Evolutionary conservation across 73 alveolate species (phyloP).

Genomic region (Paramecium caudatum): DNA sequence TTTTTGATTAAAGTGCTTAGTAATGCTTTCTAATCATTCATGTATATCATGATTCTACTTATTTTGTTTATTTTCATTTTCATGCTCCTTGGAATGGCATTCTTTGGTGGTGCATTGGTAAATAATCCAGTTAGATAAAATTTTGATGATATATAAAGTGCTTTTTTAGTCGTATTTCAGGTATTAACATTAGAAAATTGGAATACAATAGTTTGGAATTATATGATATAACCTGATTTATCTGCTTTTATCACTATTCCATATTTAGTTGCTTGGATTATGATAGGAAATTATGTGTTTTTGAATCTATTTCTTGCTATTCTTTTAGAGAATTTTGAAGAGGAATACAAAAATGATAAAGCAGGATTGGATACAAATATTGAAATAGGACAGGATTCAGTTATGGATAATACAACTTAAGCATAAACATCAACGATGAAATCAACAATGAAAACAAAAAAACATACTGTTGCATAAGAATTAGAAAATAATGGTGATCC

Average conservation of each 20-base stretch:
- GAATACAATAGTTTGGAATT: conserved; percentile 80
- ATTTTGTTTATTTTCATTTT: conserved; percentile 85
- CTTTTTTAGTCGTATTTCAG: conserved; percentile 85
- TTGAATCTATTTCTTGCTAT: conserved; percentile 96
- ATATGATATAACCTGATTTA: conserved; percentile 70
- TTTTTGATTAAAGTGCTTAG: conserved; percentile 83
- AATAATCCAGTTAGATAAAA: conserved; percentile 72
- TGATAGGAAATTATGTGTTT: conserved; percentile 95
- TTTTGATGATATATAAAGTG: conserved; percentile 82
- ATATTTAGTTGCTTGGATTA: conserved; percentile 92
- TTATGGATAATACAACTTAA: conserved; percentile 1
- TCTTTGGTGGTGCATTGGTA: conserved; percentile 83
- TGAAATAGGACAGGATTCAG: conserved; percentile 13
- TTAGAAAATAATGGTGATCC: conserved; percentile 8
- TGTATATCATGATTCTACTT: conserved; percentile 83
- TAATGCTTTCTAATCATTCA: conserved; percentile 79
- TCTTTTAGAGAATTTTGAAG: conserved; percentile 88
- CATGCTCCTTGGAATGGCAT: conserved; percentile 88
- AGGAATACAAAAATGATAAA: conserved; percentile 62
- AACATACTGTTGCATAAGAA: neutral
- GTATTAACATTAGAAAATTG: conserved; percentile 90
- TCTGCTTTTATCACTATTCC: conserved; percentile 79
- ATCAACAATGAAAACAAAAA: conserved; percentile 25
- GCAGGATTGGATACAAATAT: conserved; percentile 23
- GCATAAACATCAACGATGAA: neutral